These are phyloP conservation scores for Fusarium begoniae DNA, from an alignment of 2,329 filamentous ascomycete genomes.

Conservation along the genomic window DNA sequence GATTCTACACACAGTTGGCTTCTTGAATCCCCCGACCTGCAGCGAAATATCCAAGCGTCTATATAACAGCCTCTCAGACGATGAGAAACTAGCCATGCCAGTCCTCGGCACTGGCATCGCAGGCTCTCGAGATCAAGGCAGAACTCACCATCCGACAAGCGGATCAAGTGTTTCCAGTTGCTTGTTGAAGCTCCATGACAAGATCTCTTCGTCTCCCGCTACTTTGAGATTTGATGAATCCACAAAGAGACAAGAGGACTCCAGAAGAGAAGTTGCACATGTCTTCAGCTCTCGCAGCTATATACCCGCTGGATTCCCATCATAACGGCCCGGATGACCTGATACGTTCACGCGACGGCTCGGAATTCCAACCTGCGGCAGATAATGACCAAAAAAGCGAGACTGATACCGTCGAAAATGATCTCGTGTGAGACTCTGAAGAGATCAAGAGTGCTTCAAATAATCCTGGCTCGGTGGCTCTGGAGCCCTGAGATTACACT, in stretches of 20 bases:
- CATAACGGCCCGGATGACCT: too few species aligned
- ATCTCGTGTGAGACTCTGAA: background rate
- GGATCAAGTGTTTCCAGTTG: accelerated
- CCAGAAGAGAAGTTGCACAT: too few species aligned
- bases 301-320: too few species aligned
- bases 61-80: background rate
- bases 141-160: background rate
- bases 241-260: too few species aligned
- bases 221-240: background rate
- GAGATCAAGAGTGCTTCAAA: background rate
- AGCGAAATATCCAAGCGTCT: background rate
- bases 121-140: background rate
- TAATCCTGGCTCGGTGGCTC: background rate
- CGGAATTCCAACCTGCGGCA: too few species aligned
- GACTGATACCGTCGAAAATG: too few species aligned
- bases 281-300: too few species aligned
- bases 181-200: background rate
- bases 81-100: background rate
- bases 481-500: background rate
- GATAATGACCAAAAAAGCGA: too few species aligned
- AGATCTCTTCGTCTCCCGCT: background rate
- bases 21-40: too few species aligned
- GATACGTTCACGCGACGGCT: too few species aligned
- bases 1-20: too few species aligned
- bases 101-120: background rate